Base-by-base conservation (phyloP, 2,329 filamentous ascomycete species). In the Aspergillus nomiae region DNA sequence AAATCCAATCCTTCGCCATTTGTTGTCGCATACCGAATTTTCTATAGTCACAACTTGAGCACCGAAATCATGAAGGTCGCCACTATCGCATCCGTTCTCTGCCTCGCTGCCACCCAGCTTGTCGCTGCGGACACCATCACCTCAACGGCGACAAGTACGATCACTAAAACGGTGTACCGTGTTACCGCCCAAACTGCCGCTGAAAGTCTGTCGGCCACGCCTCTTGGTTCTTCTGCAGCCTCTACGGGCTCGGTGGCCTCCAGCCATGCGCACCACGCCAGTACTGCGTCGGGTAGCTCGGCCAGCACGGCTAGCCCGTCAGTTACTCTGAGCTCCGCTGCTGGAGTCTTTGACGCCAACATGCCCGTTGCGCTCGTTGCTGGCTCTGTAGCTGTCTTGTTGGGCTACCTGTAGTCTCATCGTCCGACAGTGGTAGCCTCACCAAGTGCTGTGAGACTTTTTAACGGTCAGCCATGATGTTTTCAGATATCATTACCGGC, bases 111-210 rank as follows among this genome's bases (percentile, higher is more conserved):
- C 50, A 67, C 72, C 61, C 74, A 74, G 62, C 62, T 75, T n/a
- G 68, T 70, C 54, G 70, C 70, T 58, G 74, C 71, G 21, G 71
- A 74, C 45, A 70, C 70, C 36, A 63, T 69, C 34, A 70, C 63
- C 30, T 70, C 67, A 55, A 75, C 74, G 57, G 65, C 71, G 26
- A 73, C 73, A 46, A 70, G 77, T 28, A 79, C 76, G 24, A 74
- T 76, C 54, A 78, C 78, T 65, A 82, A 82, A 66, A 81, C 81
- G 28, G 67, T 80, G 21, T 56, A 78, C 4, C 80, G 81, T 19
- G 78, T 81, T 50, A 80, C 84, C 21, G 77, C 80, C 14, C 71
- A 74, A 58, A 41, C 38, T 16, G 74, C 74, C 41, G 67, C 75
- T 2, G 67, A 74, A 19, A 66, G 67, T 21, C 69, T 60, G 30